A percentile compares a stretch with the other conserved stretches of the same genome.
Evolutionary conservation across 192 early-diverging fungal genomes (phyloP).

Genomic region (Mortierella alpina): DNA sequence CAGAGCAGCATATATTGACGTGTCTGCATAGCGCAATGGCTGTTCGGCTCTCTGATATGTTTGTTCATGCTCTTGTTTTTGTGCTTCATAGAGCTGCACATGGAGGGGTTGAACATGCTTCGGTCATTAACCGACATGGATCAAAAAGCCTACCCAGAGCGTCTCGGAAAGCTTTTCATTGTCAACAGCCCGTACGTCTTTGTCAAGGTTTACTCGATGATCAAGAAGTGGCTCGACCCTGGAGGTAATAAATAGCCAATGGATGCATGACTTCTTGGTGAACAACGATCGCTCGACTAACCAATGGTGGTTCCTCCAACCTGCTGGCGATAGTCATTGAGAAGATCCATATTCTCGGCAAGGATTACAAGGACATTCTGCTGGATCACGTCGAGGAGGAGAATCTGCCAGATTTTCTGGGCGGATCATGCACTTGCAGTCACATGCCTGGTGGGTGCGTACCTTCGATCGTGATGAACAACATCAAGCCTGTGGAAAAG

Average conservation of each 20-base stretch:
- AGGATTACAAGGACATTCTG: constrained; percentile 66
- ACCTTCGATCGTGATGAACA: constrained; percentile 52
- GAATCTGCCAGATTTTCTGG: constrained; percentile 77
- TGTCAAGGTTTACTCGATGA: constrained; percentile 81
- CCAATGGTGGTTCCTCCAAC: not conserved
- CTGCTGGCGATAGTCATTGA: constrained; percentile 49
- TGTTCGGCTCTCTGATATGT: constrained; percentile 1
- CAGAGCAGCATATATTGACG: not conserved
- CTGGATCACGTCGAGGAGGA: constrained; percentile 72
- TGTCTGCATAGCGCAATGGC: not conserved
- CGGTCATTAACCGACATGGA: constrained; percentile 84
- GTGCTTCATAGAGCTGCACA: constrained; percentile 61
- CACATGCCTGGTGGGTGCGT: constrained; percentile 75
- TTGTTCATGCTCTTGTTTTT: not conserved
- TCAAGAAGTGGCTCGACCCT: constrained; percentile 83
- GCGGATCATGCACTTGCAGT: constrained; percentile 76
- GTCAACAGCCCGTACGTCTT: constrained; percentile 95
- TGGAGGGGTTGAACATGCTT: constrained; percentile 75
- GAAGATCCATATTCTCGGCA: constrained; percentile 75
- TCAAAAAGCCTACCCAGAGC: constrained; percentile 96
- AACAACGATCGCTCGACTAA: no score
- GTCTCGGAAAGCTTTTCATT: constrained; percentile 89
- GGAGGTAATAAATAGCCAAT: constrained; percentile 61
- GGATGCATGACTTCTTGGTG: not conserved
- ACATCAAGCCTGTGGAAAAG: constrained; percentile 47